Evolutionary conservation across 768 basidiomycete species (phyloP).

Genomic region (Trametes cinnabarina): DNA sequence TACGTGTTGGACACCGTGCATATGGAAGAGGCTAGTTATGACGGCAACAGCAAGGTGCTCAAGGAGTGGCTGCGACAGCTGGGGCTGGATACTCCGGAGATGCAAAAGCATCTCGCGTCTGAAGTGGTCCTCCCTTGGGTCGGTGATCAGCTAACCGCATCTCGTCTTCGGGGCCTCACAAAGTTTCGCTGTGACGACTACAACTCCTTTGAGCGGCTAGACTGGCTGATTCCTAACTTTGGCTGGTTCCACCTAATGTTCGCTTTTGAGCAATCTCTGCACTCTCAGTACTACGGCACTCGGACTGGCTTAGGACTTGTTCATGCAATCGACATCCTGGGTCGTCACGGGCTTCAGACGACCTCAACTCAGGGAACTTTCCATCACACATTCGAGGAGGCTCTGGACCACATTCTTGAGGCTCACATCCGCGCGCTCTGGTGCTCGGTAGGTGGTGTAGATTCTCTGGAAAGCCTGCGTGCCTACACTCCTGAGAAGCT

Average conservation of each 20-base stretch:
- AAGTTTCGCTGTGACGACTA: constrained; percentile 34
- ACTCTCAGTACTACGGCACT: constrained; percentile 42
- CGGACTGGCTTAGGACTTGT: constrained; percentile 17
- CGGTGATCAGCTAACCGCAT: constrained; percentile 38
- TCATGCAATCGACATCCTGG: constrained; percentile 22
- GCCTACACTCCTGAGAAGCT: too few relatives aligned
- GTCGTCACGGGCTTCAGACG: constrained; percentile 22
- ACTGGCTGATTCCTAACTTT: constrained; percentile 33
- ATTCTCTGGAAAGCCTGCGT: constrained; percentile 9
- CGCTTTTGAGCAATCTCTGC: constrained; percentile 24
- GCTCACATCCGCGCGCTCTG: constrained; percentile 38
- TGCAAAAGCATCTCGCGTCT: too few relatives aligned
- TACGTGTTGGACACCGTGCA: constrained; percentile 22
- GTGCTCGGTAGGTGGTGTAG: constrained; percentile 26
- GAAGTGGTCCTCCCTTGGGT: too few relatives aligned
- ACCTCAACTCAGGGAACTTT: constrained; percentile 21
- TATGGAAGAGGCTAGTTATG: constrained; percentile 26
- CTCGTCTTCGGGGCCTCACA: constrained; percentile 37
- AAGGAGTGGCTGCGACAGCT: constrained; percentile 22
- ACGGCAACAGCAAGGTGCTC: constrained; percentile 16
- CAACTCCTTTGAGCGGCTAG: constrained; percentile 39
- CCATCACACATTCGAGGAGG: constrained; percentile 34
- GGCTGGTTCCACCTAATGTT: constrained; percentile 41
- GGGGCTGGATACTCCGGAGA: background rate
- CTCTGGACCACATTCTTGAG: constrained; percentile 34